Evolutionary conservation across 257 asterid species (phyloP).

Genomic region (Coffea eugenioides): DNA sequence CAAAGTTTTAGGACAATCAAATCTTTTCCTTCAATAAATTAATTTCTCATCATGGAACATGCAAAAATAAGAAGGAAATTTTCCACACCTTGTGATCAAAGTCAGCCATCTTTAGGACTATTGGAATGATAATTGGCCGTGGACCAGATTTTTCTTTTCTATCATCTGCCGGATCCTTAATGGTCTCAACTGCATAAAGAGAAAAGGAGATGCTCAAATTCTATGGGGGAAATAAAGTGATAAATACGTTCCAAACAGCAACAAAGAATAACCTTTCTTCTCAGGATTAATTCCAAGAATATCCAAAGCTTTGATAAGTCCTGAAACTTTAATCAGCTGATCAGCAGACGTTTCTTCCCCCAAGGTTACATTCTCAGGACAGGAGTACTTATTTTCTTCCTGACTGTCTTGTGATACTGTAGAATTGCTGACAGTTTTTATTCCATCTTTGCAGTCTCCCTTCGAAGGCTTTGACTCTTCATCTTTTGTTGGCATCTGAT

Average conservation of each 20-base stretch:
- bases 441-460: constrained; percentile 39
- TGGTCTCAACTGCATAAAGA: constrained; percentile 45
- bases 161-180: constrained; percentile 42
- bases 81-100: constrained; percentile 88
- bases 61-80: constrained; percentile 9
- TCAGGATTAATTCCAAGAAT: constrained; percentile 35
- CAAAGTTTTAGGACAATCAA: constrained; percentile 6
- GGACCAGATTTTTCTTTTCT: constrained; percentile 67
- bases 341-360: constrained; percentile 36
- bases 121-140: constrained; percentile 81
- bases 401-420: constrained; percentile 29
- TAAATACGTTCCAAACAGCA: background rate
- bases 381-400: constrained; percentile 20
- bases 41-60: background rate
- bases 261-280: constrained; percentile 41
- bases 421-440: constrained; percentile 31
- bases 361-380: constrained; percentile 23
- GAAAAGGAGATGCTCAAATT: constrained; percentile 8
- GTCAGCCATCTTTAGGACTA: constrained; percentile 89
- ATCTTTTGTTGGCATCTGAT: constrained; percentile 41
- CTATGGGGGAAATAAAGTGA: constrained; percentile 17
- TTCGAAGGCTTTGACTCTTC: constrained; percentile 41
- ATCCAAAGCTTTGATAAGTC: constrained; percentile 48
- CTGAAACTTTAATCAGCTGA: constrained; percentile 44
- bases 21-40: background rate